Evolutionary conservation across 495 filamentous ascomycete species (phyloP).

Genomic region (Aspergillus sparsus): DNA sequence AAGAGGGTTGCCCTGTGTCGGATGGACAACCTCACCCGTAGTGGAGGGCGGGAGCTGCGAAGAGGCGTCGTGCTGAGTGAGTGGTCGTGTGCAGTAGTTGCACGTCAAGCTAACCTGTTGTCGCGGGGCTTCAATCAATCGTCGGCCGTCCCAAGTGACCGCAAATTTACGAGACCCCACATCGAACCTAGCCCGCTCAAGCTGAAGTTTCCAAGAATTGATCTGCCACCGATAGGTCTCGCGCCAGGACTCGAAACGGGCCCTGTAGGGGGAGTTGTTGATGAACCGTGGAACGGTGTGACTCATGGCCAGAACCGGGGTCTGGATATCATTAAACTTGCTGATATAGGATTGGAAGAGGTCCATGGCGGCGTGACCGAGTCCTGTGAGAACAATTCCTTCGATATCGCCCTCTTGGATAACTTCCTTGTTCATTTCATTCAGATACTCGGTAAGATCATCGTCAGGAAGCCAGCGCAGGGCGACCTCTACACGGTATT

Average conservation of each 20-base stretch:
- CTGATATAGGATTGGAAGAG: slow-evolving; percentile 85
- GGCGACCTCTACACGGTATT: slow-evolving; percentile 83
- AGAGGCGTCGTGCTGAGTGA: slow-evolving; percentile 46
- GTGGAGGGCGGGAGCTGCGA: slow-evolving; percentile 38
- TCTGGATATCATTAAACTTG: slow-evolving; percentile 87
- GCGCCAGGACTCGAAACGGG: slow-evolving; percentile 76
- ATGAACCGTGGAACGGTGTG: slow-evolving; percentile 81
- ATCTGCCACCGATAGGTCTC: slow-evolving; percentile 79
- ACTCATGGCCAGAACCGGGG: slow-evolving; percentile 80
- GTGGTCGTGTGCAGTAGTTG: slow-evolving; percentile 70
- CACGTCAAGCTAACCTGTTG: slow-evolving; percentile 82
- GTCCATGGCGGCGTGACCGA: slow-evolving; percentile 73
- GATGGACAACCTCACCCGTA: slow-evolving; percentile 39
- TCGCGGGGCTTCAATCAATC: slow-evolving; percentile 63
- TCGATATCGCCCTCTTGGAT: slow-evolving; percentile 80
- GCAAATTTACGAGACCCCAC: slow-evolving; percentile 63
- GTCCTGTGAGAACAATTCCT: slow-evolving; percentile 84
- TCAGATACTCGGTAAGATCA: slow-evolving; percentile 71
- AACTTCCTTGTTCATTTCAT: slow-evolving; percentile 58
- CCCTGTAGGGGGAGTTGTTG: slow-evolving; percentile 52
- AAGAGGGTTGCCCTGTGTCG: slow-evolving; percentile 41
- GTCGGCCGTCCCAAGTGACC: slow-evolving; percentile 58
- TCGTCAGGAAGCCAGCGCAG: slow-evolving; percentile 80
- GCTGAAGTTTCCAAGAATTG: slow-evolving; percentile 69
- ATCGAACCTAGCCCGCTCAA: slow-evolving; percentile 63